phyloP scores from a whole-genome alignment of 768 basidiomycete genomes.

The Termitomyces sp. region DNA sequence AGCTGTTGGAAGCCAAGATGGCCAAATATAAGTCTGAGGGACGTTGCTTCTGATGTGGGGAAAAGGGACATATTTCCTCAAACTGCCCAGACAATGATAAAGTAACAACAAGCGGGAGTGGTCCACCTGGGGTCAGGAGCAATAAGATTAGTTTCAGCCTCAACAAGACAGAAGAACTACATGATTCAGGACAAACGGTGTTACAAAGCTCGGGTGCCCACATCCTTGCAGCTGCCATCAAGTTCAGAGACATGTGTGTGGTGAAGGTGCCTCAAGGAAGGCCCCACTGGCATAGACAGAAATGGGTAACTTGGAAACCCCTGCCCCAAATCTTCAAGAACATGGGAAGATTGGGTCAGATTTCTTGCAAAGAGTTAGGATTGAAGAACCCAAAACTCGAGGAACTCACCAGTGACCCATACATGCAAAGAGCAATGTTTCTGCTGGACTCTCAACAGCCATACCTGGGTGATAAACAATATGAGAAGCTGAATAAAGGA shows the following conservation, averaged over 20 bases:
- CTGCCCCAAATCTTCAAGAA: too few relatives aligned
- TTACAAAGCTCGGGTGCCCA: background rate
- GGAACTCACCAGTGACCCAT: background rate
- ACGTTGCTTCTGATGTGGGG: background rate
- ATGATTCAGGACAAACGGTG: background rate
- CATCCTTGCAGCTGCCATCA: background rate
- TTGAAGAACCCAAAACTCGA: background rate
- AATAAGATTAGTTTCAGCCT: background rate
- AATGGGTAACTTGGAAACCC: background rate
- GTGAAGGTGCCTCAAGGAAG: background rate
- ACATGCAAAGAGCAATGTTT: background rate
- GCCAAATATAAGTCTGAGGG: background rate
- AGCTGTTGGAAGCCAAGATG: background rate
- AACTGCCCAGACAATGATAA: background rate
- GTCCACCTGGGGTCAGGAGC: background rate
- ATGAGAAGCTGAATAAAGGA: background rate
- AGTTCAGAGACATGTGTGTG: background rate
- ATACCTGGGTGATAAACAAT: background rate
- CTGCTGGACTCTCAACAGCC: background rate
- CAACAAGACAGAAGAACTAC: background rate
- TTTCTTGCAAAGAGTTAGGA: background rate
- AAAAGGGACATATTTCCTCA: background rate
- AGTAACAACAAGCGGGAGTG: background rate
- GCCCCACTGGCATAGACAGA: background rate
- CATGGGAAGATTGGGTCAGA: too few relatives aligned